Evolutionary conservation across 768 basidiomycete species (phyloP), one percentile per base, ranked within the genome.

Genomic region (Mycena vulgaris): DNA sequence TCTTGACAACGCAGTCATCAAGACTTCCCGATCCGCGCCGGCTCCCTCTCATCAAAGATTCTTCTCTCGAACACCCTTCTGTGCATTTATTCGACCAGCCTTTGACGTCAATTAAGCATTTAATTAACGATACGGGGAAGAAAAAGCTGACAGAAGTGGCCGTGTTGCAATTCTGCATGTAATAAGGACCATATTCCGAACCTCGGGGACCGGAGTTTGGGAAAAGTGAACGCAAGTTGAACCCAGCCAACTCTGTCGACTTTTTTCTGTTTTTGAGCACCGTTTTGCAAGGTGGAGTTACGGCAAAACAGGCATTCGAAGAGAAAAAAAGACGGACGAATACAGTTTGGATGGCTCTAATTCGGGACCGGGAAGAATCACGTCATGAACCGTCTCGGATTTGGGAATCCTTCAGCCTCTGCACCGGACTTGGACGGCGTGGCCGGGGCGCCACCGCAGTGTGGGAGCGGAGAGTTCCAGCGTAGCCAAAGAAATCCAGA

Each of bases 51-150:
- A 69, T 69, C 68, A 69, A 69, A 63, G 61, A 68, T 35, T 23
- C 66, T 72, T 72, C 71, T 69, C 61, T 49, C 48, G 55, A 68
- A 73, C 57, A 40, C 47, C 39, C 68, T 69, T 70, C 66, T 27
- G n/a, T n/a, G 69, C 53, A 64, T 66, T 66, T 66, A 62, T 66
- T 59, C 45, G 67, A 48, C 56, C 31, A 59, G 60, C 68, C 40
- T 60, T n/a, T 68, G 68, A 67, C 60, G 69, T 78, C 77, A 77
- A 80, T 81, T 79, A 80, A 81, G 81, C 81, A 81, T 81, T 83
- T 81, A 83, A 83, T 85, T 84, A 82, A 56, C 55, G 53, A 55
- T 37, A 55, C 55, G 10, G 83, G 82, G 83, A 83, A 63, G 31
- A 62, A 48, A 66, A 56, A 62, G 49, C 57, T 64, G 68, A 64